phyloP scores from a whole-genome alignment of 129 eudicot genomes.

The Flaveria bidentis region DNA sequence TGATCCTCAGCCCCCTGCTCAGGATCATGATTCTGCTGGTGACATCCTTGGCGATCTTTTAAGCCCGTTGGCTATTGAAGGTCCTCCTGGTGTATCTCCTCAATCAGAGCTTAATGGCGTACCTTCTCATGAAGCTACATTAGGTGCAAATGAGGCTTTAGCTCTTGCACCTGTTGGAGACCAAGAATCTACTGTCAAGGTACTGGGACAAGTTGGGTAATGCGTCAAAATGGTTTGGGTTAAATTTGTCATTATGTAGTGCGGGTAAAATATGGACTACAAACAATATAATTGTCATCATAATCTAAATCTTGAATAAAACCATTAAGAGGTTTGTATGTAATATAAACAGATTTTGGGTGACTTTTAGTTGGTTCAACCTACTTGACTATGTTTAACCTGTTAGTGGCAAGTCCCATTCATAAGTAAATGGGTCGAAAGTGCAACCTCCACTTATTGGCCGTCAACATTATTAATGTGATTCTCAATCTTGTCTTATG shows the following conservation, averaged over 20 bases:
- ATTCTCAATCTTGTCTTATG: neutral
- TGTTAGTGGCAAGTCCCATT: neutral
- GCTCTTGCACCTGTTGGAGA: slow-evolving; percentile 83
- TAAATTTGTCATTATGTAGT: neutral
- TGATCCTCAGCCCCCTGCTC: slow-evolving; percentile 62
- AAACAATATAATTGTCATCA: neutral
- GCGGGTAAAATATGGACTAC: neutral
- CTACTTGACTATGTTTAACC: neutral
- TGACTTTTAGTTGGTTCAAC: neutral
- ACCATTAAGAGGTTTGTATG: neutral
- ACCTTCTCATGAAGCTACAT: slow-evolving; percentile 46
- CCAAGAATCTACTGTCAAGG: slow-evolving; percentile 74
- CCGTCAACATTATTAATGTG: neutral
- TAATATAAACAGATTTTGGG: neutral
- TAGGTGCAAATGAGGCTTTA: slow-evolving; percentile 59
- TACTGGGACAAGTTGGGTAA: slow-evolving; percentile 26
- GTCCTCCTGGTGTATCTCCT: slow-evolving; percentile 56
- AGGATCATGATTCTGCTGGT: slow-evolving; percentile 46
- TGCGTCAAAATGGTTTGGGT: neutral
- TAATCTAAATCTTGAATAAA: neutral
- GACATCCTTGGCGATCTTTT: slow-evolving; percentile 96
- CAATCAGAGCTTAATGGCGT: slow-evolving; percentile 49
- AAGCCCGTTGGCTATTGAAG: slow-evolving; percentile 89
- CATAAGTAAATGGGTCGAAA: neutral
- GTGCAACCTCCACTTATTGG: neutral